Evolutionary conservation across 352 stramenopile genomes (phyloP), one percentile per base, ranked within the genome.

Genomic region (Pythium myriotylum): DNA sequence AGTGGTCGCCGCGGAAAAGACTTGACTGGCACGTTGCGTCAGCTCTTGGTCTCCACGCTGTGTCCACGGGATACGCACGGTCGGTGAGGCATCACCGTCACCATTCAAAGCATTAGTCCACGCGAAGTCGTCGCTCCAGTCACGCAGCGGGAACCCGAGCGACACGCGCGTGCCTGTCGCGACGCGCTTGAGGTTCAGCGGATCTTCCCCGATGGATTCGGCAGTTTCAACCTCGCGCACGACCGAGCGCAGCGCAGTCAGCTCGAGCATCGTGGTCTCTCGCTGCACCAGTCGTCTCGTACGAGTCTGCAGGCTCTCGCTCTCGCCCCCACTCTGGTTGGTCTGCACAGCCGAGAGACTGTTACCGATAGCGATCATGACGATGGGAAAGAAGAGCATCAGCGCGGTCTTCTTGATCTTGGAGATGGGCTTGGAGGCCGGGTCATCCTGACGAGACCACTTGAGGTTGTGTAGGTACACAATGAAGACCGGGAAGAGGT

Each of bases 381-480:
- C 70, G 1, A 77, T 54, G 6, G 77, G 73, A 50, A 85, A 78
- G 58, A 85, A 87, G 32, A 87, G 75, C 48, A 73, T 78, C 27
- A 87, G 73, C 20, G 67, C 65, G n/a, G 75, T 72, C 56, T 83
- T 82, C 65, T 87, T 87, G 59, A 75, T 65, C 60, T 84, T 84
- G 64, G 68, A 73, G 39, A 75, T 70, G 50, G 68, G 69, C 55
- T 79, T 79, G 14, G 66, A 73, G 2, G 64, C 73, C 20, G 76
- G 76, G 42, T 81, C 74, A 41, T 88, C 76, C 13, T 65, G 56
- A 8, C 67, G 69, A 24, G 75, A 85, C 78, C 78, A 88, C 51
- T 77, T 67, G 37, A 84, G 47, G 49, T 88, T 88, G 59, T 88
- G 78, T 42, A 85, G 59, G 46, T 88, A 88, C 22, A 88, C 78